phyloP scores from a whole-genome alignment of 2,329 filamentous ascomycete genomes.

The Talaromyces islandicus region DNA sequence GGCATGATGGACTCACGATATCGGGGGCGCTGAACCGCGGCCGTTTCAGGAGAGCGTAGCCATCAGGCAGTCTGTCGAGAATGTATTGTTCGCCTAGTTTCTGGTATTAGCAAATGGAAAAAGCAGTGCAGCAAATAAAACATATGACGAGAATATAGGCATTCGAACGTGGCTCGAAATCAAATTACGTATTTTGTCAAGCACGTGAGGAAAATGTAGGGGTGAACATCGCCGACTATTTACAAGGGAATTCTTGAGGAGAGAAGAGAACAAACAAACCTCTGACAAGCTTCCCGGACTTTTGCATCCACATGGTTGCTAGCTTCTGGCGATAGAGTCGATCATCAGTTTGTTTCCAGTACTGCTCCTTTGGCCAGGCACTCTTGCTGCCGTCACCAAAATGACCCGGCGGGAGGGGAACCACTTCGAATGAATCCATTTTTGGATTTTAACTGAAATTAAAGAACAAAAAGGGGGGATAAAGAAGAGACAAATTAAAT shows the following conservation, averaged over 20 bases:
- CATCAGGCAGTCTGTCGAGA: constrained; percentile 48
- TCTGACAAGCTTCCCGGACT: constrained; percentile 30
- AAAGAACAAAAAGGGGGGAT: background rate
- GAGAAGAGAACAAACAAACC: constrained; percentile 18
- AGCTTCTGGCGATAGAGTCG: constrained; percentile 43
- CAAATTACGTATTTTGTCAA: background rate
- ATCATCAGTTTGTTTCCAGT: constrained; percentile 34
- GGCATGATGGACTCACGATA: constrained; percentile 22
- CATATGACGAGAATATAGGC: background rate
- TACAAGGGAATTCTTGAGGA: background rate
- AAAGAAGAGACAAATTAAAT: background rate
- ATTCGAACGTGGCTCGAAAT: background rate
- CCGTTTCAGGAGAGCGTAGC: constrained; percentile 49
- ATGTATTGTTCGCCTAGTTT: constrained; percentile 40
- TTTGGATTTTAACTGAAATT: background rate
- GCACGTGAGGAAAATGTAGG: background rate
- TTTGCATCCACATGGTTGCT: constrained; percentile 43
- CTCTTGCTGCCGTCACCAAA: constrained; percentile 34
- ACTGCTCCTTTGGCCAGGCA: constrained; percentile 31
- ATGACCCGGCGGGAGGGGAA: constrained; percentile 24
- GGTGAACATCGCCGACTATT: background rate
- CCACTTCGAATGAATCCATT: constrained; percentile 10
- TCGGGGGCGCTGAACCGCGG: constrained; percentile 34
- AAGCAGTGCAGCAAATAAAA: background rate
- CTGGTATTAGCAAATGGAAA: background rate